Conservation (phyloP, 1,284 basidiomycete species). For the Rhodofomes roseus region DNA sequence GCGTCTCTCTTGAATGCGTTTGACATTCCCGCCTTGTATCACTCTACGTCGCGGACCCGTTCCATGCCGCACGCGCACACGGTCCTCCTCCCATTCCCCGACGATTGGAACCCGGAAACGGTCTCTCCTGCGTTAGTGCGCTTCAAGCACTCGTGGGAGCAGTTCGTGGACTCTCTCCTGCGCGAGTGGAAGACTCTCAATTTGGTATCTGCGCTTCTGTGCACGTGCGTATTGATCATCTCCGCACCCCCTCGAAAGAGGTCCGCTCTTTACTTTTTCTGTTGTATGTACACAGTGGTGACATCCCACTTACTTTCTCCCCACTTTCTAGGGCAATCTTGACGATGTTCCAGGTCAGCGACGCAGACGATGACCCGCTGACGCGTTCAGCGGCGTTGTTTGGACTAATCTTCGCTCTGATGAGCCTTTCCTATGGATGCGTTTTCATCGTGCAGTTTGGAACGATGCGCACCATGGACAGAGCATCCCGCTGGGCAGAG, state of each 20-base stretch:
- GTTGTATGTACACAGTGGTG: no score
- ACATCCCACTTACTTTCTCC: background rate
- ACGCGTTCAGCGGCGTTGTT: conserved; percentile 64
- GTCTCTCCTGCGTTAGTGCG: conserved; percentile 58
- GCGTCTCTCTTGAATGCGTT: conserved; percentile 25
- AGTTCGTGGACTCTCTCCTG: conserved; percentile 63
- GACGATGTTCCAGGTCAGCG: conserved; percentile 66
- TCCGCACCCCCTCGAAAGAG: conserved; percentile 4
- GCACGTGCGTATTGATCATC: conserved; percentile 47
- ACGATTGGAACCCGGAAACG: conserved; percentile 56
- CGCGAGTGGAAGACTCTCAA: conserved; percentile 79
- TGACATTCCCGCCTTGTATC: conserved; percentile 12
- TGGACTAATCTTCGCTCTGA: conserved; percentile 64
- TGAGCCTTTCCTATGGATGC: conserved; percentile 74
- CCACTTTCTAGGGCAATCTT: conserved; percentile 54
- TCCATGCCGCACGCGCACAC: conserved; percentile 7
- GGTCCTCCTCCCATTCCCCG: conserved; percentile 48
- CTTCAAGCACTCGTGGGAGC: conserved; percentile 72
- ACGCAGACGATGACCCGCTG: conserved; percentile 58
- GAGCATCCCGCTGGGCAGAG: conserved; percentile 74
- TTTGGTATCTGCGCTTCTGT: conserved; percentile 65
- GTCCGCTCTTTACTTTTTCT: background rate
- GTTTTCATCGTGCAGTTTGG: conserved; percentile 74
- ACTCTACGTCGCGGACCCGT: conserved; percentile 10
- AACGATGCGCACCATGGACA: conserved; percentile 76